phyloP scores from a whole-genome alignment of 306 rosid genomes.

The Fagus crenata region DNA sequence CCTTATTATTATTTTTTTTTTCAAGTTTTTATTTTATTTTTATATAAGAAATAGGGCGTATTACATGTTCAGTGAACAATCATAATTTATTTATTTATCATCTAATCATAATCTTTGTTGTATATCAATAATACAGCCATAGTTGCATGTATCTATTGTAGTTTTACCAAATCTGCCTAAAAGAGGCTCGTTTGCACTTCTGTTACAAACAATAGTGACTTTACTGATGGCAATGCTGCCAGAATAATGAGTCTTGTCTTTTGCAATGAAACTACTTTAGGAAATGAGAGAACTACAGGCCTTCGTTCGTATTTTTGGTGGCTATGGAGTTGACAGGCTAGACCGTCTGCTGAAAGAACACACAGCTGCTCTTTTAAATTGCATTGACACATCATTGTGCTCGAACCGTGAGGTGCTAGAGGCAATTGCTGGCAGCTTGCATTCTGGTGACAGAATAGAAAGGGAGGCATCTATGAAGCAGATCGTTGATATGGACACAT shows the following conservation, averaged over 20 bases:
- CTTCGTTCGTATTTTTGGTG: conserved; percentile 87
- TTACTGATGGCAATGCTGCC: conserved; percentile 15
- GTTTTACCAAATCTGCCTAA: conserved; percentile 1
- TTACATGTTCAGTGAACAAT: neutral
- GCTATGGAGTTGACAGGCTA: conserved; percentile 94
- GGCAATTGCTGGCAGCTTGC: conserved; percentile 76
- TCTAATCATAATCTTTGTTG: neutral
- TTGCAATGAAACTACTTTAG: neutral
- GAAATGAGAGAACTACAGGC: conserved; percentile 69
- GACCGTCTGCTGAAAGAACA: conserved; percentile 94
- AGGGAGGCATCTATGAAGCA: conserved; percentile 84
- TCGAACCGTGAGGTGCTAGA: conserved; percentile 89
- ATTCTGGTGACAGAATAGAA: conserved; percentile 87
- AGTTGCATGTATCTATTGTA: neutral
- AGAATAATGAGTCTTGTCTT: conserved; percentile 21
- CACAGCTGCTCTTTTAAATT: conserved; percentile 95
- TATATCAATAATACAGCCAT: neutral
- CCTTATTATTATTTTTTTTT: too few relatives aligned
- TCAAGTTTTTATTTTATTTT: too few relatives aligned
- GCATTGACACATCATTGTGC: conserved; percentile 92
- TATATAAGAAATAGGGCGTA: neutral
- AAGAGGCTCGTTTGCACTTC: conserved; percentile 8
- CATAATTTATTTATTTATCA: neutral
- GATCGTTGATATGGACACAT: conserved; percentile 84
- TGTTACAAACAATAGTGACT: neutral